phyloP scores from a whole-genome alignment of 2,329 filamentous ascomycete genomes.

The Colletotrichum navitas region DNA sequence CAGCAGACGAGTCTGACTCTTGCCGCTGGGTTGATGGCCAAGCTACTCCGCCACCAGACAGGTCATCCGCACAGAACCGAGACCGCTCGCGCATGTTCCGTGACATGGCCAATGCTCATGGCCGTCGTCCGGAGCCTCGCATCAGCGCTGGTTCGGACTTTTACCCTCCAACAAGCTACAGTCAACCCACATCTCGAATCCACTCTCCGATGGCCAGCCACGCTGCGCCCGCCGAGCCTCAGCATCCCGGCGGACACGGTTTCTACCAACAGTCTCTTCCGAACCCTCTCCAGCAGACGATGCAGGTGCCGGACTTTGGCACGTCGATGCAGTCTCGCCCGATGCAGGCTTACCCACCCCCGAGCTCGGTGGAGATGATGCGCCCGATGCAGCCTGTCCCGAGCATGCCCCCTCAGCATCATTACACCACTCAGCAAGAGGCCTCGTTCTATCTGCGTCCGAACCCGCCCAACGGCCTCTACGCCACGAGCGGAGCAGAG shows the following conservation, averaged over 20 bases:
- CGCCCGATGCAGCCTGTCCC: conserved; percentile 34
- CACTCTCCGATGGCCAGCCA: conserved; percentile 35
- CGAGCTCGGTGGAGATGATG: conserved; percentile 37
- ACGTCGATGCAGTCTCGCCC: conserved; percentile 26
- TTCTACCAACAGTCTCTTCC: conserved; percentile 36
- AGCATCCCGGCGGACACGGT: conserved; percentile 5
- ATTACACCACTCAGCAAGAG: conserved; percentile 37
- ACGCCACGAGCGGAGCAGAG: conserved; percentile 25
- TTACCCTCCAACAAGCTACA: conserved; percentile 34
- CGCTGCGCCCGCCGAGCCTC: conserved; percentile 20
- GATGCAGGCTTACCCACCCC: conserved; percentile 32
- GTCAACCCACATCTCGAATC: conserved; percentile 29
- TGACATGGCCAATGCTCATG: conserved; percentile 21
- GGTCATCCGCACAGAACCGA: conserved; percentile 32
- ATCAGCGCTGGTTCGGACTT: conserved; percentile 21
- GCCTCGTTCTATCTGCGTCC: conserved; percentile 33
- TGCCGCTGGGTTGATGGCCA: conserved; percentile 40
- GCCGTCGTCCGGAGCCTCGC: conserved; percentile 29
- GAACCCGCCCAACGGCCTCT: conserved; percentile 25
- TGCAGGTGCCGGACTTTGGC: conserved; percentile 29
- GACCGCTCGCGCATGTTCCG: conserved; percentile 38
- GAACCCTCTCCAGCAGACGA: conserved; percentile 21
- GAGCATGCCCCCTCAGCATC: conserved; percentile 24
- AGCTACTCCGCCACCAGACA: conserved; percentile 34
- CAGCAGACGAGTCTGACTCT: conserved; percentile 33